These are phyloP conservation scores for Trichodelitschia bisporula DNA, from an alignment of 495 filamentous ascomycete genomes.

Conservation along the genomic window DNA sequence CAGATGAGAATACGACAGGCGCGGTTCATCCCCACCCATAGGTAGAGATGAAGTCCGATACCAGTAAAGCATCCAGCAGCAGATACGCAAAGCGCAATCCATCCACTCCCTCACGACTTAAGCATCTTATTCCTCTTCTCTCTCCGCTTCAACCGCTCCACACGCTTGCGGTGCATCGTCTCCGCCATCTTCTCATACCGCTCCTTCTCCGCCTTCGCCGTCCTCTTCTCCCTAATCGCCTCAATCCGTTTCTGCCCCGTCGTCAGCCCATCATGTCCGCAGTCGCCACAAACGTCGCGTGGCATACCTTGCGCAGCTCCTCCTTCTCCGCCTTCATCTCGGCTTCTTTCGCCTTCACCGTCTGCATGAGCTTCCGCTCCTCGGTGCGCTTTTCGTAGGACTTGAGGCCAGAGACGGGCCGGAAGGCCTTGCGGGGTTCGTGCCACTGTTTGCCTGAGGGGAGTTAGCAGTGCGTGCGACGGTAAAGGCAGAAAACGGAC, in stretches of 20 bases:
- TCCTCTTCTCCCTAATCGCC: constrained; percentile 57
- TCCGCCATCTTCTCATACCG: constrained; percentile 86
- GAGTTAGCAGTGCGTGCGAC: not conserved
- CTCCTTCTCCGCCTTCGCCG: constrained; percentile 76
- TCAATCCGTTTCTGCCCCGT: constrained; percentile 40
- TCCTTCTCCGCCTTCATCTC: constrained; percentile 95
- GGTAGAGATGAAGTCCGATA: too few relatives aligned
- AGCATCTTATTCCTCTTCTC: constrained; percentile 96
- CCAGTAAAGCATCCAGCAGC: too few relatives aligned
- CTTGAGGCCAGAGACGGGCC: constrained; percentile 48
- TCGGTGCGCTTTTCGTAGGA: constrained; percentile 54
- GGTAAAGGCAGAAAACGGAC: constrained; percentile 14
- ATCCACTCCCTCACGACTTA: constrained; percentile 57
- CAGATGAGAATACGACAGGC: too few relatives aligned
- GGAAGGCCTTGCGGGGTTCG: constrained; percentile 56
- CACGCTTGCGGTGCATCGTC: constrained; percentile 89
- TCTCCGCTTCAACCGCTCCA: constrained; percentile 75
- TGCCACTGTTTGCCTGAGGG: constrained; percentile 88
- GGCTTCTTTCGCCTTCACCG: constrained; percentile 69
- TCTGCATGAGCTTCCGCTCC: constrained; percentile 33
- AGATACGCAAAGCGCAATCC: too few relatives aligned
- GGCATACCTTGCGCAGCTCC: constrained; percentile 49
- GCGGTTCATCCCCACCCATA: too few relatives aligned
- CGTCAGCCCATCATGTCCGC: constrained; percentile 1
- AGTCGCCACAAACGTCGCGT: not conserved